phyloP scores from a whole-genome alignment of 2,329 filamentous ascomycete species.

The Fusarium sp. region DNA sequence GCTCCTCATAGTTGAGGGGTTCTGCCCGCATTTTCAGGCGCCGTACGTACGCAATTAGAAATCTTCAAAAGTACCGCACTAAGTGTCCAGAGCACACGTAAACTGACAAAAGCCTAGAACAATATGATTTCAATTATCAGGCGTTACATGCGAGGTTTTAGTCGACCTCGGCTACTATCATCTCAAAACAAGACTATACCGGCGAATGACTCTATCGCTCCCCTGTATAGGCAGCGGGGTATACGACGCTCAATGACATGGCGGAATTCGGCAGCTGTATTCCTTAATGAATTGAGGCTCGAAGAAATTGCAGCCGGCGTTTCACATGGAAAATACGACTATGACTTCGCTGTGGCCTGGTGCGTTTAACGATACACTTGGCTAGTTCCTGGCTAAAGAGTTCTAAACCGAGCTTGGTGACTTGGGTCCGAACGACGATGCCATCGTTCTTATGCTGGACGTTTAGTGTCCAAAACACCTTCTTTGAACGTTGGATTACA shows the following conservation, averaged over 20 bases:
- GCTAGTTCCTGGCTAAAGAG: background rate
- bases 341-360: background rate
- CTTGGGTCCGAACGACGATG: background rate
- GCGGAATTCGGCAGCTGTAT: background rate
- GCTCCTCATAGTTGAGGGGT: background rate
- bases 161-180: background rate
- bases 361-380: too few relatives aligned
- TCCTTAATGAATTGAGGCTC: background rate
- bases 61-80: background rate
- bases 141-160: accelerated
- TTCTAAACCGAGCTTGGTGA: background rate
- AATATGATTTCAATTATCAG: accelerated
- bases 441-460: too few relatives aligned
- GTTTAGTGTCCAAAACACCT: too few relatives aligned
- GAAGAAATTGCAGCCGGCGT: background rate
- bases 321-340: background rate
- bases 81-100: background rate
- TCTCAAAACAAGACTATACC: background rate
- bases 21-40: background rate
- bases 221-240: background rate
- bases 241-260: background rate
- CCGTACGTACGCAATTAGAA: background rate
- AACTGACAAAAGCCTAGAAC: background rate
- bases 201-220: background rate
- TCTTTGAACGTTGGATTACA: too few relatives aligned